Conservation (phyloP, 1,284 basidiomycete species). For the Neotropicomus parvogracilis region DNA sequence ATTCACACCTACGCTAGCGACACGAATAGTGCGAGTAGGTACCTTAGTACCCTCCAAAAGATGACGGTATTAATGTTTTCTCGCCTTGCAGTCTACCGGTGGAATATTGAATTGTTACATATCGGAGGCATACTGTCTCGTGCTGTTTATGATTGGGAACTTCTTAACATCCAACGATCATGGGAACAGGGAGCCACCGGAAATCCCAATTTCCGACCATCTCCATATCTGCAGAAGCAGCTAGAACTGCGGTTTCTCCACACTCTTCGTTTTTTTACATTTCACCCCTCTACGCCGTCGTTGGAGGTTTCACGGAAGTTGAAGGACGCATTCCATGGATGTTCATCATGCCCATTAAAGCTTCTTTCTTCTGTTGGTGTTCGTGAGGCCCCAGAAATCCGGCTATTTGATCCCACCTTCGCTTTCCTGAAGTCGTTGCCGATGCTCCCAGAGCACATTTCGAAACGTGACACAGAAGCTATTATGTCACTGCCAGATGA, state of each 20-base stretch:
- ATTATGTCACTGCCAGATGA: constrained; percentile 61
- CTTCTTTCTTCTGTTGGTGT: constrained; percentile 81
- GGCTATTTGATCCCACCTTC: constrained; percentile 72
- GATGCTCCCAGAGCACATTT: constrained; percentile 61
- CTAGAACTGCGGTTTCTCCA: constrained; percentile 67
- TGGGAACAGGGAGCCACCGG: constrained; percentile 36
- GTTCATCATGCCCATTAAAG: constrained; percentile 52
- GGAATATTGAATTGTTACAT: constrained; percentile 86
- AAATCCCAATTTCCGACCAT: background rate
- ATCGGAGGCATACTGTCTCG: constrained; percentile 83
- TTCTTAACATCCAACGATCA: constrained; percentile 50
- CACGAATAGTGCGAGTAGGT: background rate
- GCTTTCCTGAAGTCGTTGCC: constrained; percentile 82
- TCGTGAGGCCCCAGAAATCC: constrained; percentile 64
- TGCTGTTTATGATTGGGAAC: constrained; percentile 84
- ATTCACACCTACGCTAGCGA: background rate
- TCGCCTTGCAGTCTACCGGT: constrained; percentile 44
- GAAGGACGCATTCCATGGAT: constrained; percentile 78
- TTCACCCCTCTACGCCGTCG: constrained; percentile 81
- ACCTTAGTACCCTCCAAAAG: no score
- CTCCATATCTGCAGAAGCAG: constrained; percentile 35
- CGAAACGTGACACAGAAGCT: constrained; percentile 42
- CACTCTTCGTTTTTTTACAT: constrained; percentile 84
- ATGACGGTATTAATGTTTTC: background rate
- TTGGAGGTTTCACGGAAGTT: constrained; percentile 69